A percentile compares a stretch with the other conserved stretches of the same genome.
These are phyloP conservation scores for Aspergillus pseudotamarii DNA, from an alignment of 2,329 filamentous ascomycete genomes.

Conservation along the genomic window DNA sequence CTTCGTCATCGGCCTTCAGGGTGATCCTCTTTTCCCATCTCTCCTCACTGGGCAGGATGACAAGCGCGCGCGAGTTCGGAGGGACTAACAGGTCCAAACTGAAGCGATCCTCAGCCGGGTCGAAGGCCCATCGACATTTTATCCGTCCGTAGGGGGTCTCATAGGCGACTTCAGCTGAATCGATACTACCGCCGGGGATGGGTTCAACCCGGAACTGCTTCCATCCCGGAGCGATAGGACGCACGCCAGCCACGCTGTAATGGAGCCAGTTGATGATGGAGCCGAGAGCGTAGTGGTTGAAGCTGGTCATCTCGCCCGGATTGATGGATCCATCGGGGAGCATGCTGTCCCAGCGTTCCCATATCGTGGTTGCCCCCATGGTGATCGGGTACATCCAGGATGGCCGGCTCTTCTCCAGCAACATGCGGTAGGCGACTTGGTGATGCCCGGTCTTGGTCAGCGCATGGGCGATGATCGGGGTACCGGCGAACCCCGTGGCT, in stretches of 20 bases:
- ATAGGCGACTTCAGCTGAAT: slow-evolving; percentile 30
- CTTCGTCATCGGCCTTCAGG: background rate
- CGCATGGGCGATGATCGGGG: slow-evolving; percentile 32
- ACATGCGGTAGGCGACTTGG: slow-evolving; percentile 43
- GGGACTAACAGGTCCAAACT: slow-evolving; percentile 21
- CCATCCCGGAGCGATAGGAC: slow-evolving; percentile 34
- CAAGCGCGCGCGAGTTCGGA: slow-evolving; percentile 23
- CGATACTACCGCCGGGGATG: slow-evolving; percentile 35
- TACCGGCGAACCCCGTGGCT: slow-evolving; percentile 41
- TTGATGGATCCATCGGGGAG: slow-evolving; percentile 43
- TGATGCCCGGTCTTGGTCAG: slow-evolving; percentile 25
- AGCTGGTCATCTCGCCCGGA: slow-evolving; percentile 47
- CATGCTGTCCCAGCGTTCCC: slow-evolving; percentile 50
- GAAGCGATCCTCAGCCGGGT: slow-evolving; percentile 11
- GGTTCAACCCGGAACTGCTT: slow-evolving; percentile 31
- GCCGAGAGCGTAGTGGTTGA: slow-evolving; percentile 49
- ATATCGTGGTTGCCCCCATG: slow-evolving; percentile 48
- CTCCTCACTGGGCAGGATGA: slow-evolving; percentile 20
- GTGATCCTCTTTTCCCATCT: background rate
- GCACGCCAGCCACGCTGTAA: slow-evolving; percentile 27
- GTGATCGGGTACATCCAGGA: slow-evolving; percentile 45
- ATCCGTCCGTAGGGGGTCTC: slow-evolving; percentile 36
- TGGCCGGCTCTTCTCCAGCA: slow-evolving; percentile 37
- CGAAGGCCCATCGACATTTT: slow-evolving; percentile 22
- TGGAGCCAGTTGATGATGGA: slow-evolving; percentile 45